Evolutionary conservation across 805 yeast species (phyloP), one percentile per base, ranked within the genome.

Genomic region (Saccharomyces paradoxus): DNA sequence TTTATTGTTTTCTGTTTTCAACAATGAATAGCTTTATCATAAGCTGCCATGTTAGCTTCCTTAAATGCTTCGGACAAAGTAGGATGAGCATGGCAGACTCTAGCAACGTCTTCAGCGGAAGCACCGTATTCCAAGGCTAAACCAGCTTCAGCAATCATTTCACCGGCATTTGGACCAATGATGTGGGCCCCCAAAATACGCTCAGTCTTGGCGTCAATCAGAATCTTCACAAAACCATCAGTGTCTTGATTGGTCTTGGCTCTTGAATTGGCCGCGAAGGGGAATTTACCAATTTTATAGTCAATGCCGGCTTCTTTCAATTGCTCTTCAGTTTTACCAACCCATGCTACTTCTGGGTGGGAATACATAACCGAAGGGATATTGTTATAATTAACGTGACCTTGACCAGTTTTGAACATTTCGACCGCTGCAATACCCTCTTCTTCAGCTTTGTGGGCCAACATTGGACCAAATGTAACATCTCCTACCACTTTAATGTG

Each of bases 281-380:
- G 96, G 90, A 92, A 94, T 77, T 94, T 94, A 71, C 99, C 99
- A 58, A 87, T 81, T 75, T 86, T 91, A 82, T 87, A 94, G 65
- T 85, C 80, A 73, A 90, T 83, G 64, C 97, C 97, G 65, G 89
- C 89, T 64, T 81, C 91, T 80, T 92, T 91, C 72, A 91, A 81
- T 76, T 91, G 91, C 78, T 91, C 85, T 78, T 94, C 99, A 69
- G 84, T 87, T 76, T 88, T 88, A 65, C 99, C 99, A 64, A 88
- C 96, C 99, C 99, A 94, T 52, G 98, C 98, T 64, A 94, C 97
- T 79, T 94, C 99, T 60, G 99, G 99, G 77, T 90, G 97, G 50
- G 98, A 86, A 81, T 94, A 94, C 99, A 94, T 94, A 63, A 94
- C 99, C 37, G 97, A 83, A 62, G 99, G 99, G 65, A 94, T 94